A percentile compares a stretch with the other conserved stretches of the same genome.
These are phyloP conservation scores for Rutstroemia sydowiana DNA, from an alignment of 2,329 filamentous ascomycete species.

Conservation along the genomic window DNA sequence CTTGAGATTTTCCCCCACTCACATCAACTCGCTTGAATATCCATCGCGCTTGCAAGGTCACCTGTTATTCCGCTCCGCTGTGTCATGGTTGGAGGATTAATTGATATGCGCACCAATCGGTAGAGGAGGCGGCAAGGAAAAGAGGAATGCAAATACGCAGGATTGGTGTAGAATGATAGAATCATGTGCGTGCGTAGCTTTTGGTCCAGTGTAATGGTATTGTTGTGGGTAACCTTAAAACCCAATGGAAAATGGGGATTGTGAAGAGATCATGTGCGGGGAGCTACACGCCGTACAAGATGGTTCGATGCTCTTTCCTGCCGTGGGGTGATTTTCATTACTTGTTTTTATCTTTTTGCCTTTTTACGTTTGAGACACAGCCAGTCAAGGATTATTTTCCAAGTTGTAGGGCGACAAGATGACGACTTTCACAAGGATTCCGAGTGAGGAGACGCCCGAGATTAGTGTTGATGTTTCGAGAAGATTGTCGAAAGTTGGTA, in stretches of 20 bases:
- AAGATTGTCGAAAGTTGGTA: conserved; percentile 58
- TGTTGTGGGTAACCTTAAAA: too few relatives aligned
- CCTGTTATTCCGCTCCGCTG: neutral
- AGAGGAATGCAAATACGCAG: too few relatives aligned
- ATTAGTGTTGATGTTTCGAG: conserved; percentile 60
- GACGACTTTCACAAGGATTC: conserved; percentile 66
- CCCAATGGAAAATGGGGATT: neutral
- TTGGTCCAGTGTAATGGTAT: neutral
- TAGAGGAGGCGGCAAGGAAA: too few relatives aligned
- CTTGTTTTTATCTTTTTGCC: neutral
- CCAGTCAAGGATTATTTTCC: too few relatives aligned
- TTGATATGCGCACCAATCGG: conserved; percentile 12
- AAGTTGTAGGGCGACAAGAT: conserved; percentile 35
- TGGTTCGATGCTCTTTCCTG: neutral
- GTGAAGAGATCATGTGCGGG: neutral
- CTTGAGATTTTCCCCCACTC: conserved; percentile 2
- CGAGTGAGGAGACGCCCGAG: conserved; percentile 50
- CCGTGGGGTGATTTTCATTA: neutral
- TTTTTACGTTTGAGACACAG: too few relatives aligned
- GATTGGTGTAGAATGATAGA: neutral
- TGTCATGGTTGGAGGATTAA: neutral
- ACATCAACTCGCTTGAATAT: neutral
- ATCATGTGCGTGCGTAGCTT: neutral
- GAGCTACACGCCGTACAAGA: conserved; percentile 9
- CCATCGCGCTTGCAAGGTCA: neutral